Base-by-base conservation (phyloP, 2,329 filamentous ascomycete species). In the Trichoderma sp. region DNA sequence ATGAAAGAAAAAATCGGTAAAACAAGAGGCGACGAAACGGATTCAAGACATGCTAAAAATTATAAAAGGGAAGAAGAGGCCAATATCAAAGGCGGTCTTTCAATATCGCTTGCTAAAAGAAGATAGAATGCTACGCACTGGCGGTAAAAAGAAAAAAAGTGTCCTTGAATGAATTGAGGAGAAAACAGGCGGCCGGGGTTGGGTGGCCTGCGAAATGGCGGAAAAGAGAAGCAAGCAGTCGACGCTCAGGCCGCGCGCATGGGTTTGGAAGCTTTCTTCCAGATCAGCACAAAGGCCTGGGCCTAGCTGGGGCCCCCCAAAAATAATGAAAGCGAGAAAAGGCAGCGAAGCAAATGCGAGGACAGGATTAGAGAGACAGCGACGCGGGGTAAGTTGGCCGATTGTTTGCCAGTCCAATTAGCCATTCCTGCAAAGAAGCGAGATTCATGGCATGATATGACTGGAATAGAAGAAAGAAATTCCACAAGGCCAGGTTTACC, bases 301-400 rank as follows among this genome's bases (percentile, higher is more conserved):
- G 29, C 63, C 63, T 16, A 40, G 64, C 47, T 56, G 37, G 53
- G 52, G 40, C 7, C 16, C 29, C 63, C 47, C 31, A 58, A 43
- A 21, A 40, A 47, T 43, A n/a, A 43, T 43, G 37, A 49, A 40
- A 57, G 62, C 24, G 33, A 43, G 49, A 56, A 52, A 52, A 43
- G 52, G 16, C 29, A 55, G 62, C 27, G 57, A 43, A 43, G 19
- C 4, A 43, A 43, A 43, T 4, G 16, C 19, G 16, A n/a, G 6
- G 16, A n/a, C 40, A n/a, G 19, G 19, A 43, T n/a, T 43, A 55
- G 37, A 56, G 63, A 58, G 55, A 35, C 11, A 29, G 27, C 27
- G 64, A 67, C 64, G 64, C 64, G 64, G 64, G 64, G 64, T 67
- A 67, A 67, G 47, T 29, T 40, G 14, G 55, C 64, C 64, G 11